Base-by-base conservation (phyloP, 345 rosid species). In the Aegle marmelos region DNA sequence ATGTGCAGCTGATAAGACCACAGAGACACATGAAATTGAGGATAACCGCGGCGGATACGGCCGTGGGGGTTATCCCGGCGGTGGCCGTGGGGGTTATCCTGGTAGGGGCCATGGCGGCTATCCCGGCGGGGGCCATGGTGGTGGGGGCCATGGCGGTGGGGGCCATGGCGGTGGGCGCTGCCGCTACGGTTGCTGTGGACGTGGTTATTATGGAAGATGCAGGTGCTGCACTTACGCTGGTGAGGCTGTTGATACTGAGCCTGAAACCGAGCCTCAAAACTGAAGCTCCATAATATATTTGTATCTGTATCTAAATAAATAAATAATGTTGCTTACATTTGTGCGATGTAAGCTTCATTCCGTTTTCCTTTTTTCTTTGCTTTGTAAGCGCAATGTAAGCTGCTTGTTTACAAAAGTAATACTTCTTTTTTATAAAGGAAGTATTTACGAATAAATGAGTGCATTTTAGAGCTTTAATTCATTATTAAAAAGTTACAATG, bases 221-320 rank as follows among this genome's bases (percentile, higher is more conserved):
- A n/a, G 80, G 65, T 76, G 85, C 85, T 79, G 80, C 70, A 17
- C 77, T 31, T 66, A 71, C 6, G 56, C 72, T 6, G 80, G 80
- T 2, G 75, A 70, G 72, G 78, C 78, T 27, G 37, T 63, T 14
- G 33, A 63, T 14, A 22, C 10, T 5, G 31, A 16, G 39, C 33
- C 66, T 36, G 67, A 72, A 25, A 59, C 63, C 24, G 27, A 76
- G 45, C 82, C 82, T 31, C 77, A 59, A 24, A 65, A 76, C 73
- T 56, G 61, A 65, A 31, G 68, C 68, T 4, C 17, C 19, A 9
- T 60, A 60, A 25, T 10, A 11, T 27, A 62, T 16, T 11, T 62
- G 2, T 28, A 7, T 27, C 57, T 27, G 21, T 13, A 28, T 61
- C 57, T 27, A 0, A 27, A 10, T 27, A 61, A 27, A 61, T 61